Percentiles rank a stretch among this genome's conserved stretches.
Conservation (phyloP, 106 monocot species). For the Dioscorea alata region DNA sequence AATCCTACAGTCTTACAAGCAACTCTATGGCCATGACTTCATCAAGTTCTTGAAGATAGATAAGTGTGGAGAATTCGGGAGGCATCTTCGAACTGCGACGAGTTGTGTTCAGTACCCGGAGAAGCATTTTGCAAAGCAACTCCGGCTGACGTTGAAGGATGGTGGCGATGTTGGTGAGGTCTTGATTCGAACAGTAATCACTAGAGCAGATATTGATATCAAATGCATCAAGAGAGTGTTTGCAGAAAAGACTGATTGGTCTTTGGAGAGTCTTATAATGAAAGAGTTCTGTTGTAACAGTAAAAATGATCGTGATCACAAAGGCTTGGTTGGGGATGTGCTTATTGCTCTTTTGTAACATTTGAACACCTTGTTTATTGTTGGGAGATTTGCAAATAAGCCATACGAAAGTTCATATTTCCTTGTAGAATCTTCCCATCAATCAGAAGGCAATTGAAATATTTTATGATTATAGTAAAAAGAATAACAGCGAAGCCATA, state of each 20-base stretch:
- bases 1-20: conserved; percentile 33
- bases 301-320: not conserved
- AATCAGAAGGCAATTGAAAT: no score
- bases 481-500: no score
- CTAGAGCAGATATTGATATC: conserved; percentile 29
- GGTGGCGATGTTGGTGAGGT: conserved; percentile 18
- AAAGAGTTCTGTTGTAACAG: conserved; percentile 19
- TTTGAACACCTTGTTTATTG: no score
- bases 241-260: conserved; percentile 33
- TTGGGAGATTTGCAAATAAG: no score
- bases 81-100: conserved; percentile 18
- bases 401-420: no score
- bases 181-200: conserved; percentile 22
- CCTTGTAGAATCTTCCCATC: no score
- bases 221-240: conserved; percentile 24
- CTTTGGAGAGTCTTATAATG: conserved; percentile 38
- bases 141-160: conserved; percentile 10
- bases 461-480: no score
- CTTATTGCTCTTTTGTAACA: conserved; percentile 22
- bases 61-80: conserved; percentile 29
- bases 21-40: conserved; percentile 43
- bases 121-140: conserved; percentile 47
- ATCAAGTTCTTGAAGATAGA: conserved; percentile 39
- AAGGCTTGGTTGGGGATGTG: conserved; percentile 20
- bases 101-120: conserved; percentile 42